Evolutionary conservation across 768 basidiomycete species (phyloP).

Genomic region (Lyophyllum shimeji): DNA sequence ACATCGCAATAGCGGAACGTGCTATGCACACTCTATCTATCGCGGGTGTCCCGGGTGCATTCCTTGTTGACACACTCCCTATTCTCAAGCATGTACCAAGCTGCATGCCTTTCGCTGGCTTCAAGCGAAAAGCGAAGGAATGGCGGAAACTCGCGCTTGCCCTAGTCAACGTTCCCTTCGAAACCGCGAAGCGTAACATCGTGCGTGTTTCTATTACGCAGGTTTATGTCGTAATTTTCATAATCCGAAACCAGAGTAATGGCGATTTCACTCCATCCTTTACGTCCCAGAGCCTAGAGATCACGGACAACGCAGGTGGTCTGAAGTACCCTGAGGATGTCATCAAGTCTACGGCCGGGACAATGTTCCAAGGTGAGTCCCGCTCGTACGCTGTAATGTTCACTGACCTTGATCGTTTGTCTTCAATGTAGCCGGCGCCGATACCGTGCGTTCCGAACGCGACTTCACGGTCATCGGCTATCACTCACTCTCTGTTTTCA

Average conservation of each 20-base stretch:
- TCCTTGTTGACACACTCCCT: constrained; percentile 31
- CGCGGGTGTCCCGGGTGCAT: constrained; percentile 27
- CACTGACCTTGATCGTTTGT: not conserved
- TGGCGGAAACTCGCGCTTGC: constrained; percentile 18
- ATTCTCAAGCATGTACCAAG: constrained; percentile 32
- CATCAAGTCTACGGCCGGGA: constrained; percentile 22
- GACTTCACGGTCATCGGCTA: not conserved
- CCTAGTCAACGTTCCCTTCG: constrained; percentile 25
- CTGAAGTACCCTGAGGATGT: constrained; percentile 17
- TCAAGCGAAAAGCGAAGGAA: constrained; percentile 30
- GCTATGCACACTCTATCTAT: constrained; percentile 24
- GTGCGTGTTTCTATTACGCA: constrained; percentile 6
- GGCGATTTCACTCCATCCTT: constrained; percentile 23
- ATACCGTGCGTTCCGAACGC: constrained; percentile 22
- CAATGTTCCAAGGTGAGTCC: constrained; percentile 24
- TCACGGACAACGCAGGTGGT: constrained; percentile 15
- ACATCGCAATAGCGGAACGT: constrained; percentile 29
- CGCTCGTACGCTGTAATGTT: not conserved
- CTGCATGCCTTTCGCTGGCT: constrained; percentile 36
- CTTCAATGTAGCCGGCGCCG: constrained; percentile 22
- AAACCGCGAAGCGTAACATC: constrained; percentile 14
- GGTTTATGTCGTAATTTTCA: too few relatives aligned
- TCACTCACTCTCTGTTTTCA: not conserved
- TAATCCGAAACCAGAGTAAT: constrained; percentile 9
- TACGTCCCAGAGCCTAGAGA: constrained; percentile 16